Percentiles rank a stretch among this genome's conserved stretches.
These are phyloP conservation scores for Umbelopsis sp. DNA, from an alignment of 192 early-diverging fungal species.

Conservation along the genomic window DNA sequence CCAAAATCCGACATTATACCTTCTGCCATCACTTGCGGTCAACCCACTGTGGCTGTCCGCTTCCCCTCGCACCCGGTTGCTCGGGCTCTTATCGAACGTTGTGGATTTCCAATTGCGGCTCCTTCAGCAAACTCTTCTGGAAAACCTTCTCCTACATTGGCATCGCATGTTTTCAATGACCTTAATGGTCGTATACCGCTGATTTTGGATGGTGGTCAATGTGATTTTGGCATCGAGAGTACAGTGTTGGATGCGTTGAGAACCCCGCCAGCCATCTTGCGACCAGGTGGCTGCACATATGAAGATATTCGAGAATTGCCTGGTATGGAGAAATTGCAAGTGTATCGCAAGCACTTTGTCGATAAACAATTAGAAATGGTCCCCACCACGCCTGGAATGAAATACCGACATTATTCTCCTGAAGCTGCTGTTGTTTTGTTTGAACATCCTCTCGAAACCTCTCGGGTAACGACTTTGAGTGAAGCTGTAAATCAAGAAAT, in stretches of 20 bases:
- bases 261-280: slow-evolving; percentile 75
- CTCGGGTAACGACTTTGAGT: slow-evolving; percentile 17
- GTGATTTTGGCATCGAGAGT: slow-evolving; percentile 88
- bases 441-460: slow-evolving; percentile 32
- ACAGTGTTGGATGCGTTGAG: slow-evolving; percentile 91
- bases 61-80: slow-evolving; percentile 93
- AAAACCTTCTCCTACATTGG: slow-evolving; percentile 91
- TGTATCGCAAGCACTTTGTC: slow-evolving; percentile 81
- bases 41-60: slow-evolving; percentile 85
- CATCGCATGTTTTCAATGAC: slow-evolving; percentile 86
- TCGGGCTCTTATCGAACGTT: slow-evolving; percentile 80
- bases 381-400: slow-evolving; percentile 99
- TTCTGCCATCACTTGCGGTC: slow-evolving; percentile 78
- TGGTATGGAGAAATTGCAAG: slow-evolving; percentile 68
- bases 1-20: slow-evolving; percentile 76
- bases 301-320: slow-evolving; percentile 67
- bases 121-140: slow-evolving; percentile 98
- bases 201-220: slow-evolving; percentile 89
- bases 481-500: slow-evolving; percentile 38
- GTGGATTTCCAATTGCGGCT: slow-evolving; percentile 91
- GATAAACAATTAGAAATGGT: slow-evolving; percentile 68
- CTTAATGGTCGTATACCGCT: slow-evolving; percentile 79
- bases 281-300: slow-evolving; percentile 91
- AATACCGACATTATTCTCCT: slow-evolving; percentile 98
- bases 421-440: slow-evolving; percentile 83